A percentile compares a stretch with the other conserved stretches of the same genome.
These are phyloP conservation scores for Coffea humblotiana DNA, from an alignment of 305 asterid species.

Conservation along the genomic window DNA sequence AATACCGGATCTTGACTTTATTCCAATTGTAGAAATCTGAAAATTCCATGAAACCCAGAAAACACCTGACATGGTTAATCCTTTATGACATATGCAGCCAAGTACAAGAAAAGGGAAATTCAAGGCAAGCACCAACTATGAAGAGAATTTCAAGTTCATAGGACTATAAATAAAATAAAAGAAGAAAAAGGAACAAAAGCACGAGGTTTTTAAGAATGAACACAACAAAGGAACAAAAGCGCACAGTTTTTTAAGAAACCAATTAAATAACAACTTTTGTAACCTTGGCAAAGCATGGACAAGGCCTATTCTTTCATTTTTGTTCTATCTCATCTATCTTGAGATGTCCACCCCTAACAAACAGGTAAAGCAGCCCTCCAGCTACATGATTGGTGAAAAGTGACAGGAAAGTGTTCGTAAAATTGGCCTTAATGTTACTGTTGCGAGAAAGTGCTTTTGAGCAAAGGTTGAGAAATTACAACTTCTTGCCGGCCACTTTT, in stretches of 20 bases:
- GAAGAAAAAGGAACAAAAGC: not conserved
- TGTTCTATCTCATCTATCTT: too few species aligned
- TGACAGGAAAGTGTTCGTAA: too few species aligned
- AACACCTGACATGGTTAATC: not conserved
- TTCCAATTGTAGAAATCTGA: constrained; percentile 94
- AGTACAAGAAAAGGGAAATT: not conserved
- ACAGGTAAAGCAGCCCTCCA: too few species aligned
- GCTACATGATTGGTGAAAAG: too few species aligned
- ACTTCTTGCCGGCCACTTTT: too few species aligned
- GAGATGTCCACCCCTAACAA: too few species aligned
- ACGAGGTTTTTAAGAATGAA: not conserved
- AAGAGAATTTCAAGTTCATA: not conserved
- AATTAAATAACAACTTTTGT: too few species aligned
- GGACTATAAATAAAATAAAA: not conserved
- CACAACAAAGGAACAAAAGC: not conserved
- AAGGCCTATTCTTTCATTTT: too few species aligned
- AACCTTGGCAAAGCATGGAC: not conserved
- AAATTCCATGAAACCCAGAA: constrained; percentile 13
- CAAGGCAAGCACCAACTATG: not conserved
- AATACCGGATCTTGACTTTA: constrained; percentile 82
- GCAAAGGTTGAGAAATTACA: too few species aligned
- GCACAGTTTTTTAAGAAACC: not conserved
- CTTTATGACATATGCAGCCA: not conserved
- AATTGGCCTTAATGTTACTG: too few species aligned
- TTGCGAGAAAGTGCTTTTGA: too few species aligned